phyloP scores from a whole-genome alignment of 345 rosid genomes.

The Salix udensis region DNA sequence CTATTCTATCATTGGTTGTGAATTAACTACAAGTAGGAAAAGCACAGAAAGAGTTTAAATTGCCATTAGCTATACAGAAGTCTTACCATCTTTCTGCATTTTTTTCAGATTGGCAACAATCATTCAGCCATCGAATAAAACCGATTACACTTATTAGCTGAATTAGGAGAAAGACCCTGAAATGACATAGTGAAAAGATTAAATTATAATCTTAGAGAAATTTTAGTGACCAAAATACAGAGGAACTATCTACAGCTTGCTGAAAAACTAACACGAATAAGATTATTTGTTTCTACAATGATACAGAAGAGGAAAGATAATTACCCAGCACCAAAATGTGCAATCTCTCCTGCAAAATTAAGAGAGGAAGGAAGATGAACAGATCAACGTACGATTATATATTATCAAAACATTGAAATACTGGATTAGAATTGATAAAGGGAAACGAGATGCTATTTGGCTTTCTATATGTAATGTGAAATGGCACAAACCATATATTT shows the following conservation, averaged over 20 bases:
- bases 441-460: neutral
- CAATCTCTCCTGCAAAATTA: constrained; percentile 68
- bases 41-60: neutral
- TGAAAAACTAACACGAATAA: constrained; percentile 13
- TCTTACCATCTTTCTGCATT: constrained; percentile 71
- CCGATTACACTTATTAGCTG: constrained; percentile 89
- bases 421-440: neutral
- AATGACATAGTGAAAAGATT: constrained; percentile 12
- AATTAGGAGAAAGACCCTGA: constrained; percentile 89
- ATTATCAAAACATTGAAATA: neutral
- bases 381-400: too few relatives aligned
- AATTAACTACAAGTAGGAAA: too few relatives aligned
- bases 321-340: constrained; percentile 99
- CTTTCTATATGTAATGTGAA: neutral
- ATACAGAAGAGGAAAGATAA: constrained; percentile 21
- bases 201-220: constrained; percentile 1
- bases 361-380: neutral
- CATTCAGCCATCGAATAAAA: constrained; percentile 82
- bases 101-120: constrained; percentile 60
- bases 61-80: neutral
- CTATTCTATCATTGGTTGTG: too few relatives aligned
- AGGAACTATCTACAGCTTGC: constrained; percentile 14
- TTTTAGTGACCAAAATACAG: constrained; percentile 3
- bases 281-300: constrained; percentile 17
- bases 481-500: constrained; percentile 62